Evolutionary conservation across 1,284 basidiomycete species (phyloP).

Genomic region (Leccinum griseonigrum): DNA sequence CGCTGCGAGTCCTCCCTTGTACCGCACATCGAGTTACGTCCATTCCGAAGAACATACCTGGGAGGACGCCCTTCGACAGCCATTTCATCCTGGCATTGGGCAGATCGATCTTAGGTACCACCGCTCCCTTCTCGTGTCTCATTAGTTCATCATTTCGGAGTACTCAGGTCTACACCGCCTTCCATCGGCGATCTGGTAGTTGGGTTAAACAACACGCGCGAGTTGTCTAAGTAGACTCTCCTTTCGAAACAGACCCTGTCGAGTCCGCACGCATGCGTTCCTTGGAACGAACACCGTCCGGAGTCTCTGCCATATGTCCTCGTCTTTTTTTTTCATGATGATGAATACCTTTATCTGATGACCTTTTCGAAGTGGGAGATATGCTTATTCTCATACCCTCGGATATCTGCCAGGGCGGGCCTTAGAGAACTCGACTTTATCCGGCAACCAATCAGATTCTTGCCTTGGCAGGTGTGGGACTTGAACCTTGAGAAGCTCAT

Average conservation of each 20-base stretch:
- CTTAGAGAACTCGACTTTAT: conserved; percentile 60
- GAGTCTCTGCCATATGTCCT: conserved; percentile 22
- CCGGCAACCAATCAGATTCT: conserved; percentile 57
- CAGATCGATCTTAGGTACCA: conserved; percentile 34
- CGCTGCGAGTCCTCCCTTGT: conserved; percentile 11
- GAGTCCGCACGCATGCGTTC: conserved; percentile 23
- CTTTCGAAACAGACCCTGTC: conserved; percentile 12
- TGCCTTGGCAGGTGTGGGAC: conserved; percentile 63
- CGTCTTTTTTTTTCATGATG: too few relatives aligned
- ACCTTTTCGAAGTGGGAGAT: conserved; percentile 38
- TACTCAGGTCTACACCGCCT: conserved; percentile 26
- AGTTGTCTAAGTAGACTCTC: conserved; percentile 29
- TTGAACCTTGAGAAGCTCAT: conserved; percentile 49
- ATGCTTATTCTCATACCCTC: conserved; percentile 57
- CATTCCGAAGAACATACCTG: conserved; percentile 29
- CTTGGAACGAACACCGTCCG: conserved; percentile 31
- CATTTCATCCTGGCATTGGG: conserved; percentile 31
- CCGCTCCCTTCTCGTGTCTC: neutral
- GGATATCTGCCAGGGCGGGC: conserved; percentile 50
- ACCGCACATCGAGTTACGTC: conserved; percentile 21
- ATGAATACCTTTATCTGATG: conserved; percentile 5
- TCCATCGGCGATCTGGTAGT: conserved; percentile 24
- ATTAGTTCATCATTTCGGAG: conserved; percentile 12
- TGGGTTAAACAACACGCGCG: conserved; percentile 31
- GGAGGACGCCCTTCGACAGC: conserved; percentile 27